Conservation (phyloP, 2,329 filamentous ascomycete species). For the Ophiostoma perfectum region DNA sequence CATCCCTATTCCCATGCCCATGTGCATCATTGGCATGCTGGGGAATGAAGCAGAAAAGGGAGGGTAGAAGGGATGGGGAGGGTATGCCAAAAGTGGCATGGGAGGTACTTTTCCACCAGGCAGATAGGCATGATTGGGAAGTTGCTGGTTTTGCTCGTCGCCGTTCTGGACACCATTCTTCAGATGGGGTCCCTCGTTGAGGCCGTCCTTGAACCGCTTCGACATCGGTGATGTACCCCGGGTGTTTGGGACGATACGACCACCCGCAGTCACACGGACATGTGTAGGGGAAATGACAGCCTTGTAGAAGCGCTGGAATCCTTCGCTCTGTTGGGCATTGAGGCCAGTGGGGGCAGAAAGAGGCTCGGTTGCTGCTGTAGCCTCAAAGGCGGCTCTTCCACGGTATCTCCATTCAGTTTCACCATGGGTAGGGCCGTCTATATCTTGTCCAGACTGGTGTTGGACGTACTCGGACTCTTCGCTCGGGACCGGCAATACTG, state of each 20-base stretch:
- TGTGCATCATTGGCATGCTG: slow-evolving; percentile 37
- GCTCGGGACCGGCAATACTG: slow-evolving; percentile 30
- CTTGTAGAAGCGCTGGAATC: slow-evolving; percentile 63
- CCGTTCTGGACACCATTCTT: slow-evolving; percentile 26
- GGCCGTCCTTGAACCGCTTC: slow-evolving; percentile 45
- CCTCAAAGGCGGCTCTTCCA: slow-evolving; percentile 45
- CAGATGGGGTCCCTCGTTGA: slow-evolving; percentile 27
- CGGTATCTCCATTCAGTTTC: slow-evolving; percentile 29
- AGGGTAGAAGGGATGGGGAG: slow-evolving; percentile 25
- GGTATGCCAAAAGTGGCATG: slow-evolving; percentile 30
- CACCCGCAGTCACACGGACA: slow-evolving; percentile 61
- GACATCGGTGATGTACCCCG: slow-evolving; percentile 48
- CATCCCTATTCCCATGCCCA: slow-evolving; percentile 36
- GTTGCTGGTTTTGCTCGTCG: slow-evolving; percentile 17
- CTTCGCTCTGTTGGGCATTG: slow-evolving; percentile 54
- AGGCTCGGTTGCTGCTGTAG: slow-evolving; percentile 44
- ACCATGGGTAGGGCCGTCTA: slow-evolving; percentile 26
- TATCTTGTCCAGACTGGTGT: slow-evolving; percentile 26
- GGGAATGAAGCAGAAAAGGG: slow-evolving; percentile 28
- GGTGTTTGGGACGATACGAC: slow-evolving; percentile 61
- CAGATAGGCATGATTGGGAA: slow-evolving; percentile 7
- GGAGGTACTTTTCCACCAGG: slow-evolving; percentile 19
- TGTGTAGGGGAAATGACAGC: slow-evolving; percentile 63
- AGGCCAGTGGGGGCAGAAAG: slow-evolving; percentile 50
- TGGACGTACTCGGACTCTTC: slow-evolving; percentile 33